Conservation (phyloP, 352 stramenopile species). For the Globisporangium okanoganense region DNA sequence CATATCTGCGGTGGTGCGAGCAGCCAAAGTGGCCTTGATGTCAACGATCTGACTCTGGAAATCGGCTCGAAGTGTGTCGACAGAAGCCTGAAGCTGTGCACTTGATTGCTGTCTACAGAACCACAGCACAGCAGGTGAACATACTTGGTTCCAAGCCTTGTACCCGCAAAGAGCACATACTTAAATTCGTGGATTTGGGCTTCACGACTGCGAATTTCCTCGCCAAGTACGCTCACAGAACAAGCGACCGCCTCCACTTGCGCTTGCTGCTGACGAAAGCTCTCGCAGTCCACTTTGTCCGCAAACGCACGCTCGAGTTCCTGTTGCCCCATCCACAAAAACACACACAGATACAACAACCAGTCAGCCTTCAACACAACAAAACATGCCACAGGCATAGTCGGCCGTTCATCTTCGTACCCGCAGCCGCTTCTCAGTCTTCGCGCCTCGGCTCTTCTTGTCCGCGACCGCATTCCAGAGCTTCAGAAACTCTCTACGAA, state of each 20-base stretch:
- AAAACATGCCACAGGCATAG: not conserved
- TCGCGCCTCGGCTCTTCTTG: constrained; percentile 21
- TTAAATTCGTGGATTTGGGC: constrained; percentile 11
- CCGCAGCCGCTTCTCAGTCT: constrained; percentile 13
- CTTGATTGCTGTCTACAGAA: not conserved
- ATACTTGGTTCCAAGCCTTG: too few species aligned
- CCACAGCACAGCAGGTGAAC: not conserved
- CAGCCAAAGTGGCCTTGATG: constrained; percentile 1
- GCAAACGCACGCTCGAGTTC: constrained; percentile 4
- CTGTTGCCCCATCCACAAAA: constrained; percentile 9
- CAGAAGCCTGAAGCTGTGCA: not conserved
- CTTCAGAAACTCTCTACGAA: constrained; percentile 37
- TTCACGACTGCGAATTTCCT: constrained; percentile 29
- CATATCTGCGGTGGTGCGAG: constrained; percentile 6
- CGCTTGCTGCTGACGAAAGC: constrained; percentile 20
- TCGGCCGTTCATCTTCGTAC: not conserved
- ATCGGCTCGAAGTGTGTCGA: constrained; percentile 1
- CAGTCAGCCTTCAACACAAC: not conserved
- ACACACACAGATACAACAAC: not conserved
- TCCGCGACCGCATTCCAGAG: constrained; percentile 25
- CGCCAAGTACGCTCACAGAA: constrained; percentile 40
- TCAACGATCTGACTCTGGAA: constrained; percentile 13
- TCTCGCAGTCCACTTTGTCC: constrained; percentile 1
- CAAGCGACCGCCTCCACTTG: constrained; percentile 41
- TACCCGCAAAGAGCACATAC: not conserved